phyloP scores from a whole-genome alignment of 441 rosid species.

The Metrosideros polymorpha region DNA sequence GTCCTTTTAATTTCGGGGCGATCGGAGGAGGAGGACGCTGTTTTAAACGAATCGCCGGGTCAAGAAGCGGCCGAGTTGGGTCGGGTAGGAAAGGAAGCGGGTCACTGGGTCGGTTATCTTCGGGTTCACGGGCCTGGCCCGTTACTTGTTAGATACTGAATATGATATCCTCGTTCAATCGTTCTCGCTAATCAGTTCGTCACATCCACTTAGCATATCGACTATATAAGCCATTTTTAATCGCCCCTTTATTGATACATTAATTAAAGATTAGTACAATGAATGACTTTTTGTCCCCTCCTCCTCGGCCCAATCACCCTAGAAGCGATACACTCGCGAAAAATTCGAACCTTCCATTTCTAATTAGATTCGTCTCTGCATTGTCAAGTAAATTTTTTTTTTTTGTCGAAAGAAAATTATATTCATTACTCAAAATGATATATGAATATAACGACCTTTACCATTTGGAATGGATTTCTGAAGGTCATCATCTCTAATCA shows the following conservation, averaged over 20 bases:
- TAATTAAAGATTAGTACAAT: not conserved
- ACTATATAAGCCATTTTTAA: not conserved
- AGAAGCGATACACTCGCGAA: rapidly evolving
- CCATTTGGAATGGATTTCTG: too few species aligned
- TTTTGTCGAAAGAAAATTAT: too few species aligned
- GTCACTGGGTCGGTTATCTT: not conserved
- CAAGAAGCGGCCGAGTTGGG: not conserved
- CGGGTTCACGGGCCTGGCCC: not conserved
- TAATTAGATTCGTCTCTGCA: not conserved
- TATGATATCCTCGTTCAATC: too few species aligned
- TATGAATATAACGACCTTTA: too few species aligned
- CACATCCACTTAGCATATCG: not conserved
- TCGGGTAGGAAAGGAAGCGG: not conserved
- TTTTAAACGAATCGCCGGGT: not conserved
- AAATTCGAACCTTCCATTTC: not conserved
- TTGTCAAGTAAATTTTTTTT: not conserved
- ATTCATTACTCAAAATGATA: too few species aligned
- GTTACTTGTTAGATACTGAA: not conserved
- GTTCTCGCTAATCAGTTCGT: not conserved
- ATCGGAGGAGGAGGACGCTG: not conserved
- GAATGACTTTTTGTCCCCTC: too few species aligned
- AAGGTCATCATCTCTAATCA: too few species aligned
- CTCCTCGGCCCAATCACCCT: too few species aligned
- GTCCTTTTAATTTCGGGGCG: not conserved
- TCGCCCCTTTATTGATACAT: not conserved